phyloP scores from a whole-genome alignment of 306 rosid species.

The Alnus glutinosa region DNA sequence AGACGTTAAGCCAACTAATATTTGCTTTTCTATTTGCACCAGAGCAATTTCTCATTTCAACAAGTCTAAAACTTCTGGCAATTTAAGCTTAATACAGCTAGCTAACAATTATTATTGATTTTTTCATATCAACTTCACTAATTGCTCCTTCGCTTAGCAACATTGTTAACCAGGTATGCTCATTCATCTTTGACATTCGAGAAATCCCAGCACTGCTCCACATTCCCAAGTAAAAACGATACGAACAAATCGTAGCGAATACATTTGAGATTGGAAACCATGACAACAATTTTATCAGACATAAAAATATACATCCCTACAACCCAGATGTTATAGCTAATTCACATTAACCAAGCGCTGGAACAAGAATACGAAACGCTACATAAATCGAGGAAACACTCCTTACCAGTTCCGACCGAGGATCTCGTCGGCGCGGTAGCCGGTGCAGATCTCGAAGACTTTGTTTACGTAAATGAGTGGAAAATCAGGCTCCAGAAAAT shows the following conservation, averaged over 20 bases:
- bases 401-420: slow-evolving; percentile 89
- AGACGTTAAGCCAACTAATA: background rate
- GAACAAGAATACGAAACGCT: background rate
- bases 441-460: slow-evolving; percentile 84
- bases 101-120: too few relatives aligned
- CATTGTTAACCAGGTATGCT: background rate
- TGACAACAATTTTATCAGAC: background rate
- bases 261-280: background rate
- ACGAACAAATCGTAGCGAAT: background rate
- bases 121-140: background rate
- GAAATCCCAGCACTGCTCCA: background rate
- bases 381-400: background rate
- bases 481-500: slow-evolving; percentile 86
- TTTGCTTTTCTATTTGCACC: background rate
- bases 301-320: too few relatives aligned
- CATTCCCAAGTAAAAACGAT: background rate
- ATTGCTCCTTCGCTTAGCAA: background rate
- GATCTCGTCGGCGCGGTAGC: slow-evolving; percentile 88
- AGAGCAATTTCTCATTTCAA: background rate
- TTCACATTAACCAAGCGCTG: slow-evolving; percentile 10
- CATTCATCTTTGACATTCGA: too few relatives aligned
- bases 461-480: slow-evolving; percentile 93
- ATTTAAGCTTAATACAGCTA: background rate
- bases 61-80: background rate
- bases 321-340: background rate